Conservation (phyloP, 768 basidiomycete species). For the Amanita fuliginea region DNA sequence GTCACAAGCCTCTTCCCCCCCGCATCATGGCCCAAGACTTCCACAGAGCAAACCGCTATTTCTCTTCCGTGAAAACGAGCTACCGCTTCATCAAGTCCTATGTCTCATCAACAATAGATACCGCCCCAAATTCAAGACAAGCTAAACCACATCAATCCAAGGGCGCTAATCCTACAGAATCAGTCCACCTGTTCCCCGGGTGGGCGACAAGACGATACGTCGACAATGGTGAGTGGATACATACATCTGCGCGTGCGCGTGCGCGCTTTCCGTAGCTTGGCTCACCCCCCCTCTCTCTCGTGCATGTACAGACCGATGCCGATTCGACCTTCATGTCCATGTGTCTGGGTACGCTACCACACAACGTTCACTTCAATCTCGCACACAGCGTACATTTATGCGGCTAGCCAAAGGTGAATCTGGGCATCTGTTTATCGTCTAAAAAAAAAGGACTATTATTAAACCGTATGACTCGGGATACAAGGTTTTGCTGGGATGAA, state of each 20-base stretch:
- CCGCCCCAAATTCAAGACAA: neutral
- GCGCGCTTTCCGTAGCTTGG: too few relatives aligned
- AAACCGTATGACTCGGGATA: too few relatives aligned
- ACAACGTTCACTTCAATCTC: constrained; percentile 44
- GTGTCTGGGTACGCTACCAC: constrained; percentile 70
- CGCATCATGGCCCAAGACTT: constrained; percentile 3
- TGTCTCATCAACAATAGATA: neutral
- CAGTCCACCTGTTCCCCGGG: constrained; percentile 62
- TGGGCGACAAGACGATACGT: constrained; percentile 59
- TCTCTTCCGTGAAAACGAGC: neutral
- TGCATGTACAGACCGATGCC: constrained; percentile 12
- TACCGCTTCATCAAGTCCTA: neutral
- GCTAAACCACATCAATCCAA: neutral
- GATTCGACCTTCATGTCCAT: constrained; percentile 64
- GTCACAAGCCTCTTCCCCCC: too few relatives aligned
- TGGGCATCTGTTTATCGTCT: neutral
- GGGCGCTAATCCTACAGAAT: constrained; percentile 20
- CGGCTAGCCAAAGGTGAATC: constrained; percentile 61
- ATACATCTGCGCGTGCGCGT: too few relatives aligned
- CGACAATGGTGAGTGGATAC: constrained; percentile 5
- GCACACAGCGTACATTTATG: constrained; percentile 70
- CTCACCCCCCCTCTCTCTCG: too few relatives aligned
- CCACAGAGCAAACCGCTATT: neutral
- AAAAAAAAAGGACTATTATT: too few relatives aligned
- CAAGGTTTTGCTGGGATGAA: constrained; percentile 74